These are phyloP conservation scores for Penicillium sp. DNA, from an alignment of 2,329 filamentous ascomycete species.

Conservation along the genomic window DNA sequence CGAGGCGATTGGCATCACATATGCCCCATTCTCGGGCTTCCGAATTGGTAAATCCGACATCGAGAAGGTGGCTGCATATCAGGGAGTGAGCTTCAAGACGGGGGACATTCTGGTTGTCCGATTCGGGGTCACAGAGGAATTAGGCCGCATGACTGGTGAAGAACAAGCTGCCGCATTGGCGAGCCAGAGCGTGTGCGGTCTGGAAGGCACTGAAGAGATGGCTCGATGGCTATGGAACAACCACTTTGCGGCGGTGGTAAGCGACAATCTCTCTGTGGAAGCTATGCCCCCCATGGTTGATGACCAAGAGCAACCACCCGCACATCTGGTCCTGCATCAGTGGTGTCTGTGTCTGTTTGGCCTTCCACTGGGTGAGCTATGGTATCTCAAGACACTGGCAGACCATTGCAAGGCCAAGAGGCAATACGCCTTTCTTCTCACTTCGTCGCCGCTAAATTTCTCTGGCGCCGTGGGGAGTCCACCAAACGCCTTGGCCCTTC, in stretches of 20 bases:
- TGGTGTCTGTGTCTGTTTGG: conserved; percentile 44
- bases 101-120: conserved; percentile 27
- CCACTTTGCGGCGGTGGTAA: conserved; percentile 42
- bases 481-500: too few species aligned
- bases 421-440: too few species aligned
- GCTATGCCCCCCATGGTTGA: conserved; percentile 22
- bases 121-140: conserved; percentile 22
- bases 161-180: conserved; percentile 17
- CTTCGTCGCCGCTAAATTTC: too few species aligned
- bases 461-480: too few species aligned
- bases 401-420: too few species aligned
- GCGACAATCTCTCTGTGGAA: conserved; percentile 29
- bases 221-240: conserved; percentile 57
- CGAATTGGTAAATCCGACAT: conserved; percentile 19
- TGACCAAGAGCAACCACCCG: conserved; percentile 11
- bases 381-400: too few species aligned
- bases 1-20: conserved; percentile 52
- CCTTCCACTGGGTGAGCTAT: conserved; percentile 40
- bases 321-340: conserved; percentile 37
- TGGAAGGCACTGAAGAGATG: conserved; percentile 48
- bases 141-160: conserved; percentile 14
- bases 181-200: conserved; percentile 30
- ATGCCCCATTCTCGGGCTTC: conserved; percentile 52
- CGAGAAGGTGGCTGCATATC: conserved; percentile 18
- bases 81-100: conserved; percentile 16